A percentile compares a stretch with the other conserved stretches of the same genome.
phyloP scores from a whole-genome alignment of 179 eudicot species.

The Beta corolliflora region DNA sequence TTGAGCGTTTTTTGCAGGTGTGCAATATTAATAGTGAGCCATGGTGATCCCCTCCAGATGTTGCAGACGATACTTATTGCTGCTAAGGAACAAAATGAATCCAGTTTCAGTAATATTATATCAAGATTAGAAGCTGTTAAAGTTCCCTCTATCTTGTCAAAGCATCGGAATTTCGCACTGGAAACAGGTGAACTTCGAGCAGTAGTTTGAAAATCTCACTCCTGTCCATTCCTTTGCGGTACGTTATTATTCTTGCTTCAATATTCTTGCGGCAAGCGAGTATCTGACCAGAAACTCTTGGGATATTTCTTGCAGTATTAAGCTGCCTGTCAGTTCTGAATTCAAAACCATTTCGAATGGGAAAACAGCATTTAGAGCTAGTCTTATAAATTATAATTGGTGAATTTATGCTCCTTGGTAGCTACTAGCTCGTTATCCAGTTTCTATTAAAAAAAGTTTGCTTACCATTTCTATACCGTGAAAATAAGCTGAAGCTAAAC shows the following conservation, averaged over 20 bases:
- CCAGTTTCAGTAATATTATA: conserved; percentile 31
- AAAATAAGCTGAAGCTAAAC: background rate
- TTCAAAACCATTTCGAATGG: background rate
- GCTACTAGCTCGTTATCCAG: background rate
- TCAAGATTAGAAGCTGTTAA: conserved; percentile 57
- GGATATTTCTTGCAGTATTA: background rate
- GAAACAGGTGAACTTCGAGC: conserved; percentile 82
- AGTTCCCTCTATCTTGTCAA: conserved; percentile 60
- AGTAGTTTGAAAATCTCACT: conserved; percentile 34
- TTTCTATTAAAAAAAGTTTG: background rate
- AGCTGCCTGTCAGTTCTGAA: background rate
- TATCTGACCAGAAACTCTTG: background rate
- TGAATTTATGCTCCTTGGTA: background rate
- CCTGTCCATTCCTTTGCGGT: background rate
- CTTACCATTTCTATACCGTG: background rate
- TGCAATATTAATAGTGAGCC: conserved; percentile 80
- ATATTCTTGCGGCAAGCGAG: conserved; percentile 3
- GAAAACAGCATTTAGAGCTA: background rate
- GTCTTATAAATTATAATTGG: background rate
- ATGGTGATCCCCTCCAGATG: conserved; percentile 97
- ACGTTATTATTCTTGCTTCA: conserved; percentile 5
- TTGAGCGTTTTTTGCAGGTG: conserved; percentile 47
- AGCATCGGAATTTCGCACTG: conserved; percentile 68
- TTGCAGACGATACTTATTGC: conserved; percentile 73
- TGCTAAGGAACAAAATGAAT: conserved; percentile 40